Evolutionary conservation across 2,329 filamentous ascomycete species (phyloP).

Genomic region (Albophoma yamanashiensis): DNA sequence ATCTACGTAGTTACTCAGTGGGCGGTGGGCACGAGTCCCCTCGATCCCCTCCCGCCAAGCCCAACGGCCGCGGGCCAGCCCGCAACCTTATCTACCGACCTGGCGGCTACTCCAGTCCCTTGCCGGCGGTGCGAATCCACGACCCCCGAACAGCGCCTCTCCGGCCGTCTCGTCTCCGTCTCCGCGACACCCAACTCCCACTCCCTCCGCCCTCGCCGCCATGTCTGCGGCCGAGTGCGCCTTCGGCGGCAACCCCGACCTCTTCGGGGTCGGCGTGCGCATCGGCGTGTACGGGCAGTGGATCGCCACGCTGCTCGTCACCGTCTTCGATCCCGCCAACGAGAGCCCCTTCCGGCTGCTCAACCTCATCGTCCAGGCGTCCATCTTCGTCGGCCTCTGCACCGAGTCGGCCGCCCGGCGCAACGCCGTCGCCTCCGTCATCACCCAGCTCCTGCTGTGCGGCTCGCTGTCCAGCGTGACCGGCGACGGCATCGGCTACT

Average conservation of each 20-base stretch:
- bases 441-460: constrained; percentile 14
- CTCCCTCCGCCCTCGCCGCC: neutral
- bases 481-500: constrained; percentile 12
- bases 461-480: constrained; percentile 14
- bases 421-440: constrained; percentile 9
- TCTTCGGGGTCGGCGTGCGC: constrained; percentile 15
- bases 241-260: constrained; percentile 13
- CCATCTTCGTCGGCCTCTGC: constrained; percentile 17
- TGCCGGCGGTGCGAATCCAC: neutral
- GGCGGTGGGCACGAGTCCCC: neutral
- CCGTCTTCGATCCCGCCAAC: constrained; percentile 11
- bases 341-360: constrained; percentile 13
- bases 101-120: neutral
- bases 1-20: neutral
- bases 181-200: neutral
- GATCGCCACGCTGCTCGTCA: constrained; percentile 11
- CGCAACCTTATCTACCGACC: neutral
- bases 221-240: constrained; percentile 1
- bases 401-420: constrained; percentile 9
- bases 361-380: constrained; percentile 18
- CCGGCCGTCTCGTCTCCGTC: neutral
- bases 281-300: constrained; percentile 15
- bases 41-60: neutral
- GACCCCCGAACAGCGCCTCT: neutral
- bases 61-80: neutral